Percentiles rank a stretch among this genome's conserved stretches.
Conservation (phyloP, 352 stramenopile genomes). For the Phytophthora agathidicida region DNA sequence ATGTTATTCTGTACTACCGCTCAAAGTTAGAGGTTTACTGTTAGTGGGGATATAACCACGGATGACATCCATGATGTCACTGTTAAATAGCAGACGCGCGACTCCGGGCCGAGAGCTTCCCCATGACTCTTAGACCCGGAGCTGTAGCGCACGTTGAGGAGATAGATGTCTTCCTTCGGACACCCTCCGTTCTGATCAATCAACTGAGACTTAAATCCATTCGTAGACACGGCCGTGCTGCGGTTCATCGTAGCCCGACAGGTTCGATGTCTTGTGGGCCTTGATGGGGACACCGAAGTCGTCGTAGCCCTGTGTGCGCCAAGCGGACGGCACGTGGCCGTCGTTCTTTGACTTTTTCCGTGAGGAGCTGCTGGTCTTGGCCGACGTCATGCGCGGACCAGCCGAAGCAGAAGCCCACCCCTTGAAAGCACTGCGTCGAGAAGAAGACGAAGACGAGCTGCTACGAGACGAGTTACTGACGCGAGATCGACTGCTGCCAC, state of each 20-base stretch:
- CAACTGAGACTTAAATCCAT: slow-evolving; percentile 37
- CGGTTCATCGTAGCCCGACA: slow-evolving; percentile 23
- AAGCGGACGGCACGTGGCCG: slow-evolving; percentile 23
- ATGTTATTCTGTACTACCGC: slow-evolving; percentile 17
- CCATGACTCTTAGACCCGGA: slow-evolving; percentile 8
- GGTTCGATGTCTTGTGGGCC: slow-evolving; percentile 22
- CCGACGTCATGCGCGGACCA: slow-evolving; percentile 26
- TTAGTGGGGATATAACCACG: slow-evolving; percentile 24
- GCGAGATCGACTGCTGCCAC: slow-evolving; percentile 15
- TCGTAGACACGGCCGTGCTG: slow-evolving; percentile 28
- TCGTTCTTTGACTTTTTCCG: slow-evolving; percentile 14
- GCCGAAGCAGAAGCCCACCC: slow-evolving; percentile 38
- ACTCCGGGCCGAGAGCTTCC: slow-evolving; percentile 16
- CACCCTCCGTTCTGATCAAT: slow-evolving; percentile 31
- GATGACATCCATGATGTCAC: slow-evolving; percentile 27
- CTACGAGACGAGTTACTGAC: slow-evolving; percentile 32
- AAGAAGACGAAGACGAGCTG: slow-evolving; percentile 31
- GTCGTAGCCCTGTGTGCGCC: slow-evolving; percentile 14
- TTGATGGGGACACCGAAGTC: slow-evolving; percentile 26
- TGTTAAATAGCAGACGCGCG: slow-evolving; percentile 46
- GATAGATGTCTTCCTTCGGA: slow-evolving; percentile 33
- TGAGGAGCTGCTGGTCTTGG: slow-evolving; percentile 13
- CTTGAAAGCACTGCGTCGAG: slow-evolving; percentile 23
- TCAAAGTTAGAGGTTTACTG: too few relatives aligned
- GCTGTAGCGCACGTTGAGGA: slow-evolving; percentile 15